These are phyloP conservation scores for Cyberlindnera bimundalis DNA, from an alignment of 805 yeast genomes.

Conservation along the genomic window DNA sequence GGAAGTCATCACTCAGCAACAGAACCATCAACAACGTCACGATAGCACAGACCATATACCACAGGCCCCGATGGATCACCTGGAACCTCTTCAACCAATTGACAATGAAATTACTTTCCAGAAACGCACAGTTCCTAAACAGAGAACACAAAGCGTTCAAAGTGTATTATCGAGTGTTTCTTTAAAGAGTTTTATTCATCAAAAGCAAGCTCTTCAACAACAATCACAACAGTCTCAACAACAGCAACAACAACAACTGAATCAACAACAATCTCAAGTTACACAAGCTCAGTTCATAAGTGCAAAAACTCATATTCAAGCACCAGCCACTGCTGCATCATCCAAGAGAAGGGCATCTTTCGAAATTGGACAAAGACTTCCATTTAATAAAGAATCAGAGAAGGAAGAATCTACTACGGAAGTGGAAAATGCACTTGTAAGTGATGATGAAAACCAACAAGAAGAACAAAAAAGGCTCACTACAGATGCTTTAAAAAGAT, in stretches of 20 bases:
- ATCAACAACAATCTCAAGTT: constrained; percentile 1
- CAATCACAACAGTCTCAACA: constrained; percentile 2
- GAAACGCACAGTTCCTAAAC: constrained; percentile 59
- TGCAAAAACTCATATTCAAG: constrained; percentile 37
- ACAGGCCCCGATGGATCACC: constrained; percentile 30
- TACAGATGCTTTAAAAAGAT: constrained; percentile 36
- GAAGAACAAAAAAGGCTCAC: constrained; percentile 34
- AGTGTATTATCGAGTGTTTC: constrained; percentile 55
- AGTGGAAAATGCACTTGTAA: constrained; percentile 22
- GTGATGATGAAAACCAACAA: constrained; percentile 26
- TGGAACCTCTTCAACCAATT: constrained; percentile 7
- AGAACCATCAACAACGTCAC: constrained; percentile 1
- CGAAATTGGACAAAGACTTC: constrained; percentile 32
- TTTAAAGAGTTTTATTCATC: constrained; percentile 49
- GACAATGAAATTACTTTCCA: constrained; percentile 50
- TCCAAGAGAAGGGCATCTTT: constrained; percentile 31
- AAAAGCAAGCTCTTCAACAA: constrained; percentile 5
- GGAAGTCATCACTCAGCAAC: background rate
- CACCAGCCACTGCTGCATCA: constrained; percentile 38
- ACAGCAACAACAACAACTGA: constrained; percentile 6
- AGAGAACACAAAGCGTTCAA: constrained; percentile 38
- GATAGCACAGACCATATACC: constrained; percentile 8
- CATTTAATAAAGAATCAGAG: constrained; percentile 31
- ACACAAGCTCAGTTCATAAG: constrained; percentile 27
- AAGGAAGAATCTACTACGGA: constrained; percentile 10